These are phyloP conservation scores for Torrubiellomyces zombiae DNA, from an alignment of 2,329 filamentous ascomycete species.

Conservation along the genomic window DNA sequence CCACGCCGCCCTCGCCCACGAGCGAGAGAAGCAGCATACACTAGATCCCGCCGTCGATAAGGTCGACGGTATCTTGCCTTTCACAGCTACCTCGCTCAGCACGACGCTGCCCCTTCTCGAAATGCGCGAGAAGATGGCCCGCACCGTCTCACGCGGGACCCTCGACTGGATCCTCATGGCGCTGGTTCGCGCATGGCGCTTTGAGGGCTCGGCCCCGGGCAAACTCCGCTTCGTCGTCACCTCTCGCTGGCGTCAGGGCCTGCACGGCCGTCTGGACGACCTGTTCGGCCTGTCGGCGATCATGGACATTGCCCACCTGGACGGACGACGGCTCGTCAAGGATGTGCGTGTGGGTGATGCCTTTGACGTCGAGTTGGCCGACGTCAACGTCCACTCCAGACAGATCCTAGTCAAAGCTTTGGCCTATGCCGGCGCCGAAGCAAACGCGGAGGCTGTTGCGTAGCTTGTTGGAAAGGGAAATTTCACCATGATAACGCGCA, in stretches of 20 bases:
- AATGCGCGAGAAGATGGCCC: conserved; percentile 34
- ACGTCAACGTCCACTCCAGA: conserved; percentile 33
- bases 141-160: conserved; percentile 24
- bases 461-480: too few relatives aligned
- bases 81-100: conserved; percentile 22
- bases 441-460: too few relatives aligned
- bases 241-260: conserved; percentile 16
- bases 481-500: too few relatives aligned
- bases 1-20: conserved; percentile 35
- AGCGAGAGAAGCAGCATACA: conserved; percentile 16
- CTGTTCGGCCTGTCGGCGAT: conserved; percentile 30
- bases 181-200: conserved; percentile 42
- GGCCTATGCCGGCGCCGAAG: conserved; percentile 13
- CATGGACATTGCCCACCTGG: conserved; percentile 22
- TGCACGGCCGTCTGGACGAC: conserved; percentile 29
- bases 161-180: conserved; percentile 42
- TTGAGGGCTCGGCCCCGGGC: conserved; percentile 29
- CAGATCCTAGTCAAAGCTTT: conserved; percentile 30
- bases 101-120: conserved; percentile 31
- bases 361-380: conserved; percentile 37
- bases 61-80: conserved; percentile 26
- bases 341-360: conserved; percentile 32
- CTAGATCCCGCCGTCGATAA: conserved; percentile 12
- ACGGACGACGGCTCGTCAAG: conserved; percentile 18
- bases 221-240: conserved; percentile 31